Evolutionary conservation across 202 grass and related monocot genomes (phyloP), one percentile per base, ranked within the genome.

Genomic region (Dendrocalamus latiflorus): DNA sequence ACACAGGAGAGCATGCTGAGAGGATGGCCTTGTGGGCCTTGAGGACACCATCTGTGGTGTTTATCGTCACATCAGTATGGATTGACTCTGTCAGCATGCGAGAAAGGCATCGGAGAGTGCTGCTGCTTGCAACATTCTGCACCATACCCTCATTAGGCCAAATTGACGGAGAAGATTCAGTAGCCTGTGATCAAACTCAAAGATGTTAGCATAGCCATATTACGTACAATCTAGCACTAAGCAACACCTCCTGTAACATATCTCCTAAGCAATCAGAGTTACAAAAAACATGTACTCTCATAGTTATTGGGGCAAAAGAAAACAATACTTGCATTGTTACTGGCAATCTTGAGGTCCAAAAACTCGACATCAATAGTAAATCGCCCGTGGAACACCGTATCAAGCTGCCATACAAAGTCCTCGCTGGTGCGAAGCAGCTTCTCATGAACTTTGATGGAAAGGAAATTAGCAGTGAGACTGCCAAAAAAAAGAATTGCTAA

Each of bases 341-440:
- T 81, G 72, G 85, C 78, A 34, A 98, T 83, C 85, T 78, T 98
- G 65, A 98, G 82, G 79, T 98, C 89, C 77, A 98, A 75, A 86
- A 98, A 98, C 79, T 98, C 95, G 15, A 98, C 90, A 36, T 98
- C 92, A 18, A 98, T 71, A 1, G 77, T 88, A 64, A 98, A 91
- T 42, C 87, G 92, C 47, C 92, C 92, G 38, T 88, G 85, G 74
- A 81, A 83, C 62, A 87, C 71, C 17, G 30, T 76, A 77, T 98
- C 90, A 51, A 90, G 48, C 74, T 82, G 89, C 92, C 95, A 98
- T 3, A 88, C 69, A 77, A 98, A 98, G 66, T 98, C 95, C 20
- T 98, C 95, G 8, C 92, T 98, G 47, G 69, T 91, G 12, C 92
- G 92, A 41, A 98, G 79, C 69, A 94, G 84, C 59, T 80, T 90